A percentile compares a stretch with the other conserved stretches of the same genome.
Evolutionary conservation across 108 stramenopile species (phyloP).

Genomic region (Bacterosira constricta): DNA sequence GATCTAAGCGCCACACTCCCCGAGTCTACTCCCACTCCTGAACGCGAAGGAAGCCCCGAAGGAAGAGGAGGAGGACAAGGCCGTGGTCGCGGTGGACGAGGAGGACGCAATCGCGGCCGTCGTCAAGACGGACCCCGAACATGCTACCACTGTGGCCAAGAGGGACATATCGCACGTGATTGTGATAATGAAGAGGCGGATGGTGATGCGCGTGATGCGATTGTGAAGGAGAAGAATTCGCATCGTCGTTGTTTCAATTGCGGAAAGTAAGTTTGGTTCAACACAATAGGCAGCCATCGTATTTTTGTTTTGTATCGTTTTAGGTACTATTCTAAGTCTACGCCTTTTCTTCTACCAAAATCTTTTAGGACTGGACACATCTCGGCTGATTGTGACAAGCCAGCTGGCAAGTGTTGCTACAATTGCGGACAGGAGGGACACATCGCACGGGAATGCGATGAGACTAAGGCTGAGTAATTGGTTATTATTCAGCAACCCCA

Average conservation of each 20-base stretch:
- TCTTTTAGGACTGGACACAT: constrained; percentile 58
- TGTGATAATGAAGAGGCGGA: constrained; percentile 62
- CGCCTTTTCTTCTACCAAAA: too few species aligned
- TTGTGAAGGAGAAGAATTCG: constrained; percentile 54
- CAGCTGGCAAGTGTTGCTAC: constrained; percentile 77
- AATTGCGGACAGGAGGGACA: constrained; percentile 80
- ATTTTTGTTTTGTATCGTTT: too few species aligned
- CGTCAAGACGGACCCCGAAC: constrained; percentile 50
- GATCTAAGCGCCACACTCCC: too few species aligned
- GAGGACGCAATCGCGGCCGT: constrained; percentile 15
- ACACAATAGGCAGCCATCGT: neutral
- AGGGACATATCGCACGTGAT: constrained; percentile 64
- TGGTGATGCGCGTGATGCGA: constrained; percentile 57
- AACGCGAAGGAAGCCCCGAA: constrained; percentile 4
- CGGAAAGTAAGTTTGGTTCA: constrained; percentile 52
- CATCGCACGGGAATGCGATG: constrained; percentile 48
- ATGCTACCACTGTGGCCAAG: constrained; percentile 83
- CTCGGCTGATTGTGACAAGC: constrained; percentile 66
- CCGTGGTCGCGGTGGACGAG: neutral
- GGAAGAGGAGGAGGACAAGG: constrained; percentile 18
- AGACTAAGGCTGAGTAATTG: constrained; percentile 16
- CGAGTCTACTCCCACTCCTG: too few species aligned
- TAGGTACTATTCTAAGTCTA: too few species aligned
- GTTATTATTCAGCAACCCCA: too few species aligned
- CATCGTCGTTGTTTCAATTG: constrained; percentile 84